Evolutionary conservation across 108 stramenopile species (phyloP).

Genomic region (Fistulifera pelliculosa): DNA sequence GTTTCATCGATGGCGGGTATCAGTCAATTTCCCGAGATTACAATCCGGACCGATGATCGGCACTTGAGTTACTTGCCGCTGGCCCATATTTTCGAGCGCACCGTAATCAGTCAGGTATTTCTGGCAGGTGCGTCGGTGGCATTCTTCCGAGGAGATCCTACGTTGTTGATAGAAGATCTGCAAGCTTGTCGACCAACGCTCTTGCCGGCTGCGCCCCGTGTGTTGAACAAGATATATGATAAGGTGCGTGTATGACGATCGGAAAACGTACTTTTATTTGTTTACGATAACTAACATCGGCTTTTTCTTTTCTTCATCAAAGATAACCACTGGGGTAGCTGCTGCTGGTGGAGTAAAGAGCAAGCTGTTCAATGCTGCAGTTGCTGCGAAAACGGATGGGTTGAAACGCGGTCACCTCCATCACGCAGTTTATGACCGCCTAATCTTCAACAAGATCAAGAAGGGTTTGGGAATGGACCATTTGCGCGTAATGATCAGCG

Average conservation of each 20-base stretch:
- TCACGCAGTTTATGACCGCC: constrained; percentile 84
- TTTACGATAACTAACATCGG: neutral
- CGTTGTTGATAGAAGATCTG: constrained; percentile 73
- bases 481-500: constrained; percentile 78
- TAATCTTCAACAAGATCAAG: constrained; percentile 91
- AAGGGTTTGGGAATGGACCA: constrained; percentile 84
- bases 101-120: constrained; percentile 51
- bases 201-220: constrained; percentile 87
- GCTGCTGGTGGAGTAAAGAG: constrained; percentile 84
- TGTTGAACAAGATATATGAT: constrained; percentile 92
- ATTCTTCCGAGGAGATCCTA: constrained; percentile 84
- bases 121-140: constrained; percentile 65
- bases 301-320: constrained; percentile 6
- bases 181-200: constrained; percentile 87
- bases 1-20: constrained; percentile 53
- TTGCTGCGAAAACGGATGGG: constrained; percentile 74
- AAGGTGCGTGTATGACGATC: constrained; percentile 12
- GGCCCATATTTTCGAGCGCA: constrained; percentile 94
- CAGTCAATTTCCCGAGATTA: constrained; percentile 13
- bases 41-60: constrained; percentile 36
- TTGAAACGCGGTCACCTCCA: constrained; percentile 47
- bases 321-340: constrained; percentile 78
- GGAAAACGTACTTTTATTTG: constrained; percentile 1
- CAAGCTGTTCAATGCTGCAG: constrained; percentile 83
- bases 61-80: constrained; percentile 93